Conservation (phyloP, 1,139 yeast genomes). For the Diutina rugosa region DNA sequence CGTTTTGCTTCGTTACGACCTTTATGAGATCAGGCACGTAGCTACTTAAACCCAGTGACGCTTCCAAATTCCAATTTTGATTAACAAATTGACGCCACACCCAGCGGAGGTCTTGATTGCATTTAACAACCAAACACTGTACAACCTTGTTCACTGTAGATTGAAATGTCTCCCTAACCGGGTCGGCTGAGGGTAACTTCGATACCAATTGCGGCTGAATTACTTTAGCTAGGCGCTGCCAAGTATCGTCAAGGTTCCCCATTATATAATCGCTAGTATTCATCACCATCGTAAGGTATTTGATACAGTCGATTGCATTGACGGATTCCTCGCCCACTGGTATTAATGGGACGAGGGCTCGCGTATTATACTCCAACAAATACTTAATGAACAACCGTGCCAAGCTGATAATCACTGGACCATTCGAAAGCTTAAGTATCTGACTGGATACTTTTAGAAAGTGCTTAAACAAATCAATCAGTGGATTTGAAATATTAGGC, state of each 20-base stretch:
- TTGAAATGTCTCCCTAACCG: neutral
- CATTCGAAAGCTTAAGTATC: slow-evolving; percentile 61
- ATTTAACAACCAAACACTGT: slow-evolving; percentile 41
- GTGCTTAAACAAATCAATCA: slow-evolving; percentile 73
- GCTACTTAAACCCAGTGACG: slow-evolving; percentile 58
- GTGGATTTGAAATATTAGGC: slow-evolving; percentile 62
- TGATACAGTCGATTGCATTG: slow-evolving; percentile 39
- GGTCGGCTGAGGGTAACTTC: neutral
- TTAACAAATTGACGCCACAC: slow-evolving; percentile 83
- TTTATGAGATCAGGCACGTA: slow-evolving; percentile 49
- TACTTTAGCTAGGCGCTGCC: neutral
- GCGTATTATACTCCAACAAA: slow-evolving; percentile 50
- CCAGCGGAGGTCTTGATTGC: slow-evolving; percentile 49
- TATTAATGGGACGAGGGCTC: slow-evolving; percentile 47
- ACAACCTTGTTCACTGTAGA: slow-evolving; percentile 12
- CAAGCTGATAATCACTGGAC: slow-evolving; percentile 52
- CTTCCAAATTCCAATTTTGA: slow-evolving; percentile 59
- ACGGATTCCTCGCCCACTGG: slow-evolving; percentile 19
- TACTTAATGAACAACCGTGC: slow-evolving; percentile 56
- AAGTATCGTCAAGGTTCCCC: neutral
- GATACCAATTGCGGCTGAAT: neutral
- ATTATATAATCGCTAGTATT: slow-evolving; percentile 75
- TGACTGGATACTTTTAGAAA: slow-evolving; percentile 67
- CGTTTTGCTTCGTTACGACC: slow-evolving; percentile 29
- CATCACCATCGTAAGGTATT: slow-evolving; percentile 56